These are phyloP conservation scores for Pichia rugopelliculosa DNA, from an alignment of 805 yeast species.

Conservation along the genomic window DNA sequence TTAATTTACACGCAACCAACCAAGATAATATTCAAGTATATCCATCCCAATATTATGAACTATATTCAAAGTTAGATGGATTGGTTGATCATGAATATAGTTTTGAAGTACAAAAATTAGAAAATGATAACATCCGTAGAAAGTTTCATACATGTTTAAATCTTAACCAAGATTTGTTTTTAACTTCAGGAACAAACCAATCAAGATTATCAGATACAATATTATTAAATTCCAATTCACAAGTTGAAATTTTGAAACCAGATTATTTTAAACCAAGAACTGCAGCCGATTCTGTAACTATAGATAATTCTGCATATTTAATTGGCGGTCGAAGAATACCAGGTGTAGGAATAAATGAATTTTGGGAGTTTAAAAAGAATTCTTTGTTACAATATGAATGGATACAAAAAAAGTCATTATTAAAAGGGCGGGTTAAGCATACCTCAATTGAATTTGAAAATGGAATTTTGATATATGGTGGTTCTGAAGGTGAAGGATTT, in stretches of 20 bases:
- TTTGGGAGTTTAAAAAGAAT: slow-evolving; percentile 31
- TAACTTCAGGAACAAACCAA: slow-evolving; percentile 36
- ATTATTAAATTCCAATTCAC: background rate
- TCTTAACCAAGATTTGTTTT: slow-evolving; percentile 15
- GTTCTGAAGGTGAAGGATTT: slow-evolving; percentile 19
- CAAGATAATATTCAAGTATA: slow-evolving; percentile 10
- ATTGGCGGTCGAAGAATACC: slow-evolving; percentile 71
- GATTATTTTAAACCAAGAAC: slow-evolving; percentile 5
- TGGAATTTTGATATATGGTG: slow-evolving; percentile 45
- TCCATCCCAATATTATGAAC: slow-evolving; percentile 5
- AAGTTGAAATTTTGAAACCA: background rate
- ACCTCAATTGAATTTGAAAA: slow-evolving; percentile 27
- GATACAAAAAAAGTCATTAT: slow-evolving; percentile 33
- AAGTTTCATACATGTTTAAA: slow-evolving; percentile 33
- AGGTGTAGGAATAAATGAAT: slow-evolving; percentile 34
- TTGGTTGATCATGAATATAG: background rate
- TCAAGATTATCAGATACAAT: slow-evolving; percentile 23
- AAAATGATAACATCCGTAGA: slow-evolving; percentile 19
- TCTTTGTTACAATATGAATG: slow-evolving; percentile 28
- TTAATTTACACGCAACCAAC: slow-evolving; percentile 58
- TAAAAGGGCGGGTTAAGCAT: slow-evolving; percentile 47
- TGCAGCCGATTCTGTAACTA: slow-evolving; percentile 2
- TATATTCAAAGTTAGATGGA: background rate
- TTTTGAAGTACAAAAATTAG: background rate
- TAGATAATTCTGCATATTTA: slow-evolving; percentile 23